phyloP scores from a whole-genome alignment of 306 rosid genomes.

The Vigna reflexopilosa region DNA sequence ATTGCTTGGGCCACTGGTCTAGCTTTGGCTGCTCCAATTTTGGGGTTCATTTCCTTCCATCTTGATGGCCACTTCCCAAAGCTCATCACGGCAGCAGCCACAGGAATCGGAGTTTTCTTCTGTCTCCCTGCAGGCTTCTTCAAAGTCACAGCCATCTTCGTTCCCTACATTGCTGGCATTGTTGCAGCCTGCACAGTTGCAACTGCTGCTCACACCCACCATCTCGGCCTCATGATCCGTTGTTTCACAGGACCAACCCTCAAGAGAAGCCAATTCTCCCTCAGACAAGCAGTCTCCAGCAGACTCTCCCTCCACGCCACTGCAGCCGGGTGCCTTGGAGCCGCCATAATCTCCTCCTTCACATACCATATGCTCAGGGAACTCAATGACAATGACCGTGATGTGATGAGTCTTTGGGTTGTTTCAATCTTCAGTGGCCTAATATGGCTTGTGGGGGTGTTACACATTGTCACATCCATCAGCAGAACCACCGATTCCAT shows the following conservation, averaged over 20 bases:
- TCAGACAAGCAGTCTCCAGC: constrained; percentile 56
- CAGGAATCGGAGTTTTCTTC: constrained; percentile 67
- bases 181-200: constrained; percentile 67
- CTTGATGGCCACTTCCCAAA: constrained; percentile 71
- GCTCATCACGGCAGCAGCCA: constrained; percentile 57
- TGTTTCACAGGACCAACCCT: constrained; percentile 56
- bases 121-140: constrained; percentile 82
- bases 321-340: constrained; percentile 58
- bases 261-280: constrained; percentile 46
- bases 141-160: constrained; percentile 64
- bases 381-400: constrained; percentile 25
- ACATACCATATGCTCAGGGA: constrained; percentile 77
- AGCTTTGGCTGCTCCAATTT: constrained; percentile 66
- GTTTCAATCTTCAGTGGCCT: constrained; percentile 91
- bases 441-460: constrained; percentile 70
- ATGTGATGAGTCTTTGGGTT: constrained; percentile 71
- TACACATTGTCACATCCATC: constrained; percentile 57
- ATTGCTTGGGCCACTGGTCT: constrained; percentile 85
- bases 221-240: constrained; percentile 74
- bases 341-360: constrained; percentile 73
- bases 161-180: constrained; percentile 69
- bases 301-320: constrained; percentile 68
- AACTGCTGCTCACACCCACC: constrained; percentile 79
- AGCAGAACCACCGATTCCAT: constrained; percentile 48
- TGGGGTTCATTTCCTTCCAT: constrained; percentile 61